Evolutionary conservation across 2,329 filamentous ascomycete species (phyloP).

Genomic region (Botrytis tulipae): DNA sequence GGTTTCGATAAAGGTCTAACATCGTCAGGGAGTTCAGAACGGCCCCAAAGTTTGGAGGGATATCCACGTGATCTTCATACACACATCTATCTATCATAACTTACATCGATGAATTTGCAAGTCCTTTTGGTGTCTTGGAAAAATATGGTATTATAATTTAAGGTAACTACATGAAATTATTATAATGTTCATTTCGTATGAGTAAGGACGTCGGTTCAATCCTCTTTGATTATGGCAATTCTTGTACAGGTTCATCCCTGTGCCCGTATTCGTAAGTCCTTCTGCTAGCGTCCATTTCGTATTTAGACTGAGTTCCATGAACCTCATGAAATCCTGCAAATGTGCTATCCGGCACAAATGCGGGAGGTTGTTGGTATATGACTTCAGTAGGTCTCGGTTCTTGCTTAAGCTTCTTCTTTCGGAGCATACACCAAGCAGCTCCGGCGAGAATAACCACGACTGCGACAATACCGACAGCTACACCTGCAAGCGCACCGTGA

Average conservation of each 20-base stretch:
- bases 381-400: not conserved
- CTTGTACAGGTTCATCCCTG: conserved; percentile 3
- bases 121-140: not conserved
- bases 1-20: not conserved
- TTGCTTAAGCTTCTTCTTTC: not conserved
- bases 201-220: not conserved
- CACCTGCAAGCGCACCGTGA: not conserved
- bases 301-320: not conserved
- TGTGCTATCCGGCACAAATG: conserved; percentile 7
- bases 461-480: not conserved
- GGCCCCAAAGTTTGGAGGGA: not conserved
- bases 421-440: not conserved
- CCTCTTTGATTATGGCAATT: not conserved
- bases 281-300: conserved; percentile 4
- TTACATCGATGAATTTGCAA: not conserved
- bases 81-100: not conserved
- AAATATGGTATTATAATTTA: not conserved
- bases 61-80: not conserved
- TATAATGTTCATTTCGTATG: not conserved
- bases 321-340: not conserved
- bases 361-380: not conserved
- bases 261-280: conserved; percentile 1
- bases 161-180: not conserved
- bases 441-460: not conserved
- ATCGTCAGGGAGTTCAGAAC: not conserved